A percentile compares a stretch with the other conserved stretches of the same genome.
These are phyloP conservation scores for Quillaja saponaria DNA, from an alignment of 306 rosid species.

Conservation along the genomic window DNA sequence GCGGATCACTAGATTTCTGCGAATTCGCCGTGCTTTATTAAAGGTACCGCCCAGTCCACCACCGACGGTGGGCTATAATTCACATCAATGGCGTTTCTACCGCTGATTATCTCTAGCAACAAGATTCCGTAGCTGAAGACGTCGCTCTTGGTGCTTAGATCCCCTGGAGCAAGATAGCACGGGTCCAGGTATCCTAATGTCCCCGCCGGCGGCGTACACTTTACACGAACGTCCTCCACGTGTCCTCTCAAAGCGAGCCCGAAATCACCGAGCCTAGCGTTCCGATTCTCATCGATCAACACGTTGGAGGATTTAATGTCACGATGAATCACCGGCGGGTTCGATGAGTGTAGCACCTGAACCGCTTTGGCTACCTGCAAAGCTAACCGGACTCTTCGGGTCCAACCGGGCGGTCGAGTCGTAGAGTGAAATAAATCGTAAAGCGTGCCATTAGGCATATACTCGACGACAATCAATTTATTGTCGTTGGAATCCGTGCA, in stretches of 20 bases:
- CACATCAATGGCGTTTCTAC: slow-evolving; percentile 82
- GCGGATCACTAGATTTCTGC: slow-evolving; percentile 52
- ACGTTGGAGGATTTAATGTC: slow-evolving; percentile 86
- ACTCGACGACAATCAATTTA: slow-evolving; percentile 68
- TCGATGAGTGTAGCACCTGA: slow-evolving; percentile 50
- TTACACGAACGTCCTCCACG: slow-evolving; percentile 83
- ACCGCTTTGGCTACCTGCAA: slow-evolving; percentile 75
- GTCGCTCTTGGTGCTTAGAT: slow-evolving; percentile 80
- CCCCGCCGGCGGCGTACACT: slow-evolving; percentile 92
- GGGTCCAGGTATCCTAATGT: slow-evolving; percentile 94
- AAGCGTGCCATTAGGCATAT: slow-evolving; percentile 88
- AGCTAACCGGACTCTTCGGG: slow-evolving; percentile 50
- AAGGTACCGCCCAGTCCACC: slow-evolving; percentile 87
- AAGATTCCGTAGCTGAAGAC: slow-evolving; percentile 92
- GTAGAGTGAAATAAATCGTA: slow-evolving; percentile 60
- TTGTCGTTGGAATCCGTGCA: slow-evolving; percentile 43
- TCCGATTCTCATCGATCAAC: slow-evolving; percentile 52
- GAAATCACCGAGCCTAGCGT: slow-evolving; percentile 82
- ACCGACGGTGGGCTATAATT: slow-evolving; percentile 82
- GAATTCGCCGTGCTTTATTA: slow-evolving; percentile 50
- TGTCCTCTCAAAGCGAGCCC: slow-evolving; percentile 79
- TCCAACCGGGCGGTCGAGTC: slow-evolving; percentile 70
- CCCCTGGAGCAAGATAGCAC: slow-evolving; percentile 77
- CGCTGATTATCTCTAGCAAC: slow-evolving; percentile 74
- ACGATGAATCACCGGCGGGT: slow-evolving; percentile 89